Evolutionary conservation across 192 early-diverging fungal species (phyloP), one percentile per base, ranked within the genome.

Genomic region (Fimicolochytrium jonesii): DNA sequence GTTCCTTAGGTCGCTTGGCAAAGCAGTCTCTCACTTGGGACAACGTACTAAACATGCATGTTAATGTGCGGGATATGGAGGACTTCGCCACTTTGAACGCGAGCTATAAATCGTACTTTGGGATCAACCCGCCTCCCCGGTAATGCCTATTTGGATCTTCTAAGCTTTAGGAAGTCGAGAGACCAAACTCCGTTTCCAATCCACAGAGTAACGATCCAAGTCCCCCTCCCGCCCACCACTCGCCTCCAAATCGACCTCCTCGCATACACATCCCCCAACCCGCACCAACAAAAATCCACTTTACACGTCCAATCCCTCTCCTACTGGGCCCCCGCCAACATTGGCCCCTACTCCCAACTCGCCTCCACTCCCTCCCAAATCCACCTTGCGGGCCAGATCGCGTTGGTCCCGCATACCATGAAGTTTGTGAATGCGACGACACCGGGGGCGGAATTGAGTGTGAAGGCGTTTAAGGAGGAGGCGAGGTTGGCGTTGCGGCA

Each of bases 241-340:
- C 68, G 64, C 15, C 67, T 91, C 15, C 87, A 89, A 56, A 84
- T 90, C 29, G 90, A 86, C 65, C 72, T 79, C 17, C 56, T 79
- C 0, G 86, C 86, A 7, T 77, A 73, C 30, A 70, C 60, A 33
- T 48, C 56, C 15, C 33, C 37, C 2, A 52, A 57, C 5, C 36
- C 35, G 2, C 30, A 25, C 6, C 35, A 20, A 1, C 53, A 52
- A 31, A 77, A 75, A 46, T 67, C 82, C 22, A 83, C 81, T 0
- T 71, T 92, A 71, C 90, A 92, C 75, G 90, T 92, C 9, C 90
- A 92, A 64, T 80, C 88, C 20, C 77, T 92, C 10, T 92, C 90
- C 13, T 92, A 92, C 66, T 92, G 90, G 90, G 90, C 90, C 7
- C 90, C 90, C 26, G 88, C 90, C 25, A 92, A 92, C 58, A 91